A percentile compares a stretch with the other conserved stretches of the same genome.
These are phyloP conservation scores for Podospora comata DNA, from an alignment of 495 filamentous ascomycete genomes.

Conservation along the genomic window DNA sequence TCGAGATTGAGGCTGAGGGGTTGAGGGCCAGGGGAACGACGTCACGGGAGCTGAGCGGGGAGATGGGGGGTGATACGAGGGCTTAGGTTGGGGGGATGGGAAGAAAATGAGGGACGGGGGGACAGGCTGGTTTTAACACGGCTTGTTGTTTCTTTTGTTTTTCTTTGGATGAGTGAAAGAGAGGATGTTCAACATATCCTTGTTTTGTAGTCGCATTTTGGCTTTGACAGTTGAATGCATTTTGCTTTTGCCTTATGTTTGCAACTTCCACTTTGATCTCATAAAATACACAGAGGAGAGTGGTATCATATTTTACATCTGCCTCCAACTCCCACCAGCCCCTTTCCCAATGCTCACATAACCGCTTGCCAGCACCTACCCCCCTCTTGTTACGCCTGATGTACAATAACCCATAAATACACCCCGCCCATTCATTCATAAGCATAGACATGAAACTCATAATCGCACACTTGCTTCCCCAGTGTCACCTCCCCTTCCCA, in stretches of 20 bases:
- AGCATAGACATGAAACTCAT: not conserved
- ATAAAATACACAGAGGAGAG: not conserved
- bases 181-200: slow-evolving; percentile 2
- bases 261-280: not conserved
- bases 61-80: slow-evolving; percentile 54
- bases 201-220: slow-evolving; percentile 3
- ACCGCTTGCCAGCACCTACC: not conserved
- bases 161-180: not conserved
- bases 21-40: slow-evolving; percentile 41
- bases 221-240: not conserved
- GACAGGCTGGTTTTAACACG: not conserved
- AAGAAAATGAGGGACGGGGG: not conserved
- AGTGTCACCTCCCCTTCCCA: slow-evolving; percentile 20
- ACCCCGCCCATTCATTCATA: not conserved
- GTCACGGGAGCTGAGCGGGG: slow-evolving; percentile 49
- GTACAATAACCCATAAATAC: not conserved
- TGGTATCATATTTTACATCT: not conserved
- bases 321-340: not conserved
- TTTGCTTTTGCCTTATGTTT: not conserved
- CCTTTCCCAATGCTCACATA: not conserved
- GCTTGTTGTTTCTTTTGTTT: not conserved
- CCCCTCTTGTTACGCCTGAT: not conserved
- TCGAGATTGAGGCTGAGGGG: slow-evolving; percentile 17
- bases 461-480: not conserved
- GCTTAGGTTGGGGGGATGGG: not conserved